Base-by-base conservation (phyloP, 129 eudicot genomes). In the Chrysanthemum seticuspe region DNA sequence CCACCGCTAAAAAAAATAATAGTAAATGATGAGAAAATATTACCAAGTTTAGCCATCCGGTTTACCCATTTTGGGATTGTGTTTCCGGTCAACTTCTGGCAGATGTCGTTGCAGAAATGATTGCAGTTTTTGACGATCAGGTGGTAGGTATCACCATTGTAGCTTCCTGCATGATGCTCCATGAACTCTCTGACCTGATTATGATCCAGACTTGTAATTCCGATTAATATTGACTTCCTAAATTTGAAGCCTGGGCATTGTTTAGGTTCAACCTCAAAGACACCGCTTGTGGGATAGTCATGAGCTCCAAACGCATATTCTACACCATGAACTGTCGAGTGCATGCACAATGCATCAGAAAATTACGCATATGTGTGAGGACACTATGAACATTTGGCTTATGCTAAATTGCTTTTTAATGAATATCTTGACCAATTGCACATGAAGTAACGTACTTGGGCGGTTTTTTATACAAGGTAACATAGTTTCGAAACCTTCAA, bases 231-330 rank as follows among this genome's bases (percentile, higher is more conserved):
- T 0, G 92, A 84, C 72, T 72, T 81, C 83, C 92, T 75, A 78
- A 87, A 86, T 65, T 78, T 81, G 73, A 87, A 84, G 6, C 92
- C 92, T 57, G 88, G 88, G 84, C 92, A 87, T 50, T 87, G 84
- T 49, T 79, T 78, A 52, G 88, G 92, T 68, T 87, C 85, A 67
- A 84, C 92, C 74, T 87, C 92, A 79, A 83, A 87, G n/a, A 87
- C 83, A 6, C 92, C 92, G 9, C 83, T 87, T 12, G 88, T 65
- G 50, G 86, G 79, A 71, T 70, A 74, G 45, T 80, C 91, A 6
- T 86, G 91, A 15, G 91, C 91, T 15, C 91, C 91, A 81, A 80
- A 86, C 44, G 85, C 88, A 58, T 86, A 86, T 55, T 86, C 91
- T 60, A 83, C 82, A 36, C 86, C 88, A 68, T 86, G 86, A 74